These are phyloP conservation scores for Globisporangium ultimum DNA, from an alignment of 352 stramenopile genomes.

Conservation along the genomic window DNA sequence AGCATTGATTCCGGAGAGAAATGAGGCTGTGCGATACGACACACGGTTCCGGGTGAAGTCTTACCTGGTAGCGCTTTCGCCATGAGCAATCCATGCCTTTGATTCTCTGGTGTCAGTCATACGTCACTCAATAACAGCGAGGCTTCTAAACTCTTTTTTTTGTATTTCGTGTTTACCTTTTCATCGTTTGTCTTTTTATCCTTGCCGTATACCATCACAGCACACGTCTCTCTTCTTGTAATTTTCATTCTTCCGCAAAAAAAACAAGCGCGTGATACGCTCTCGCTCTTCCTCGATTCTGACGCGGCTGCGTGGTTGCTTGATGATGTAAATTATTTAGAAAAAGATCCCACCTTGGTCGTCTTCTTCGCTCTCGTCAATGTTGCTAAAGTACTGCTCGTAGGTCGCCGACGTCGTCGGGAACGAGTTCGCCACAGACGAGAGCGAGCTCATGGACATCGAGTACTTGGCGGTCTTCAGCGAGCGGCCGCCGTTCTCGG, in stretches of 20 bases:
- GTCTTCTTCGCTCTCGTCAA: constrained; percentile 79
- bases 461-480: constrained; percentile 51
- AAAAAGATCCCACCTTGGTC: constrained; percentile 87
- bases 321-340: constrained; percentile 39
- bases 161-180: too few species aligned
- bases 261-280: neutral
- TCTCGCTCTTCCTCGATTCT: neutral
- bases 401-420: constrained; percentile 77
- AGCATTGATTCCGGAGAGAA: too few species aligned
- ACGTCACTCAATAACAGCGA: too few species aligned
- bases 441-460: constrained; percentile 87
- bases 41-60: too few species aligned
- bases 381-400: constrained; percentile 87
- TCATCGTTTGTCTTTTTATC: too few species aligned
- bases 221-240: too few species aligned
- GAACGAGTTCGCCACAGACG: constrained; percentile 48
- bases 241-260: neutral
- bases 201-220: too few species aligned
- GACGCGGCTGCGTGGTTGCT: neutral
- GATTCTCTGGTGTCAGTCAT: too few species aligned
- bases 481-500: constrained; percentile 18
- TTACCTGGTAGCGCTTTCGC: too few species aligned
- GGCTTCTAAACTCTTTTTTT: neutral
- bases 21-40: too few species aligned
- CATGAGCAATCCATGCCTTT: too few species aligned